phyloP scores from a whole-genome alignment of 2,329 filamentous ascomycete species.

The Biscogniauxia sp. region DNA sequence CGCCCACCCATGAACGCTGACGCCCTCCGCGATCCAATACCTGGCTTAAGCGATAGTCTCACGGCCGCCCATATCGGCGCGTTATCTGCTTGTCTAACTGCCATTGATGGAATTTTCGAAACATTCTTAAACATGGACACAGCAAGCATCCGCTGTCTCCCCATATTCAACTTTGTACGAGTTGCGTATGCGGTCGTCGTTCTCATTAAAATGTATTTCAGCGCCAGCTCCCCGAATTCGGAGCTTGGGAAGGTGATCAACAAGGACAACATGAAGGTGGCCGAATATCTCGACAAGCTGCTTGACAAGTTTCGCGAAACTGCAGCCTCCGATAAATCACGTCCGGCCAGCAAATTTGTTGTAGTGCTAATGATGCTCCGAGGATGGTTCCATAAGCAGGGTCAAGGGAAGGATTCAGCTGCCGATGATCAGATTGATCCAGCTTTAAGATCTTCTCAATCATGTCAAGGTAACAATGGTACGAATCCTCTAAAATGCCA shows the following conservation, averaged over 20 bases:
- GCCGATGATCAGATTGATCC: constrained; percentile 14
- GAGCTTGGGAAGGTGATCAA: constrained; percentile 70
- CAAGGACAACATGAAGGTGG: constrained; percentile 63
- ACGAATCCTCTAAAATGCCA: constrained; percentile 10
- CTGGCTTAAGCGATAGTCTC: constrained; percentile 37
- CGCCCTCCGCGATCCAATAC: constrained; percentile 41
- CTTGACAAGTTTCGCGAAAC: constrained; percentile 65
- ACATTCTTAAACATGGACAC: constrained; percentile 62
- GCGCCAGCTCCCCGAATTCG: constrained; percentile 60
- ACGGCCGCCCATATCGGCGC: constrained; percentile 64
- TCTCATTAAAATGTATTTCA: constrained; percentile 71
- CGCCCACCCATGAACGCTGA: constrained; percentile 46
- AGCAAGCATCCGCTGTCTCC: constrained; percentile 58
- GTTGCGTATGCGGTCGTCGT: constrained; percentile 70
- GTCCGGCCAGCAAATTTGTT: constrained; percentile 67
- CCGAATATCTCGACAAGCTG: constrained; percentile 66
- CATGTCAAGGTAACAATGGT: constrained; percentile 5
- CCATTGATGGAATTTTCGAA: constrained; percentile 65
- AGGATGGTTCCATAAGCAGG: constrained; percentile 63
- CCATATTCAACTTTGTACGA: constrained; percentile 69
- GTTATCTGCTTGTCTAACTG: constrained; percentile 63
- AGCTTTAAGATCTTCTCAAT: constrained; percentile 3
- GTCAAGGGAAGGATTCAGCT: constrained; percentile 17
- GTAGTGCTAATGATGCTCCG: constrained; percentile 69
- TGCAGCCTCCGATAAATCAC: constrained; percentile 61